Evolutionary conservation across 192 early-diverging fungal genomes (phyloP).

Genomic region (Dissophora ornata): DNA sequence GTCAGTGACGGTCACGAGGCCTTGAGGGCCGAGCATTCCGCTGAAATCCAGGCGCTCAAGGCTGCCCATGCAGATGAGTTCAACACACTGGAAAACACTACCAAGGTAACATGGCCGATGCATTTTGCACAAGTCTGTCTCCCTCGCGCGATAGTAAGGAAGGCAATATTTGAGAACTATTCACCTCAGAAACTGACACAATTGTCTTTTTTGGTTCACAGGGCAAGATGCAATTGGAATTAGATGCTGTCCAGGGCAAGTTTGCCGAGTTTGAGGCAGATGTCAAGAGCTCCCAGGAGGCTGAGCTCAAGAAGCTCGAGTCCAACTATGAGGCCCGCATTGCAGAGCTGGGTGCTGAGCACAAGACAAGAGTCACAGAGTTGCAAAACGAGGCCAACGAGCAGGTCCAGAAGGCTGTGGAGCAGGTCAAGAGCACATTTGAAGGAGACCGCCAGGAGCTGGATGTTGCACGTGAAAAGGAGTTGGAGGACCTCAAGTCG

Average conservation of each 20-base stretch:
- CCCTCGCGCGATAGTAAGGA: no score
- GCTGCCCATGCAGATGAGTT: conserved; percentile 39
- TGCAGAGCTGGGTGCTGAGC: conserved; percentile 34
- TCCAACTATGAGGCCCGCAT: conserved; percentile 47
- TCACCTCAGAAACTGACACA: no score
- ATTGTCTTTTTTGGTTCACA: neutral
- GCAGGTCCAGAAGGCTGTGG: conserved; percentile 45
- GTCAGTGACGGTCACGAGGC: conserved; percentile 17
- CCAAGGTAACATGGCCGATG: conserved; percentile 43
- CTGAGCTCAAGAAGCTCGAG: conserved; percentile 40
- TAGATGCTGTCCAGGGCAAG: conserved; percentile 44
- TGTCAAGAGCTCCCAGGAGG: conserved; percentile 30
- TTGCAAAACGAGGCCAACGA: conserved; percentile 38
- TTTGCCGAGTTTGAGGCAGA: conserved; percentile 36
- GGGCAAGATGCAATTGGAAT: conserved; percentile 50
- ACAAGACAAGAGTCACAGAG: conserved; percentile 32
- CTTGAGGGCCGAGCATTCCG: conserved; percentile 36
- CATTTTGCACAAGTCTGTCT: conserved; percentile 1
- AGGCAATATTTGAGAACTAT: no score
- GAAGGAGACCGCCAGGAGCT: conserved; percentile 40
- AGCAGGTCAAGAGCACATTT: conserved; percentile 48
- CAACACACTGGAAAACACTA: conserved; percentile 25
- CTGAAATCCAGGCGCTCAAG: conserved; percentile 42
- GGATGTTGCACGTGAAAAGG: conserved; percentile 23
- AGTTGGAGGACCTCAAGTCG: conserved; percentile 30